Evolutionary conservation across 2,329 filamentous ascomycete genomes (phyloP).

Genomic region (Fusarium pseudoanthophilum): DNA sequence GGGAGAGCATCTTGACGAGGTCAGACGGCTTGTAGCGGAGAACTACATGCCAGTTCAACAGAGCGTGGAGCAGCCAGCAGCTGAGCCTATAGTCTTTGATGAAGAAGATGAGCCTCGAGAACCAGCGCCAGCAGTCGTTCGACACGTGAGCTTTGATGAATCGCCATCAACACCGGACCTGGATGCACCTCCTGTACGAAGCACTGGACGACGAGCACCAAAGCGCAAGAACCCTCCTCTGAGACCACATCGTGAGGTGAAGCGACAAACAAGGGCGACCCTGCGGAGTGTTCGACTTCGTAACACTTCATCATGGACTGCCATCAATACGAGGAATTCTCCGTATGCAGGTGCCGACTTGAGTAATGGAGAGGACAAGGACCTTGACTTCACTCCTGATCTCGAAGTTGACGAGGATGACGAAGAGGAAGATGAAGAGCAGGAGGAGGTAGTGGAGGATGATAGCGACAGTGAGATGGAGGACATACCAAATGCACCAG

Average conservation of each 20-base stretch:
- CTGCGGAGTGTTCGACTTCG: neutral
- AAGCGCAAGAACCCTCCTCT: slow-evolving; percentile 5
- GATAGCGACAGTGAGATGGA: neutral
- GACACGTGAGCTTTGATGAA: slow-evolving; percentile 12
- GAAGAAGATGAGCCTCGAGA: neutral
- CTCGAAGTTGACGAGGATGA: neutral
- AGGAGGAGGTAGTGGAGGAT: neutral
- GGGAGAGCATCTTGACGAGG: neutral
- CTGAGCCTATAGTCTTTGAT: neutral
- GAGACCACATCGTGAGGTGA: neutral
- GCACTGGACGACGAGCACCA: slow-evolving; percentile 22
- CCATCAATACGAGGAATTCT: neutral
- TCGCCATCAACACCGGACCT: slow-evolving; percentile 18
- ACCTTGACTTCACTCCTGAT: neutral
- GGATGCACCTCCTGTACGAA: slow-evolving; percentile 21
- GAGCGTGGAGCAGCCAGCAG: neutral
- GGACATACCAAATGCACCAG: neutral
- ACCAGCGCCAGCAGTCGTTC: neutral
- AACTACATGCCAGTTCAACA: neutral
- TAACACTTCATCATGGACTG: neutral
- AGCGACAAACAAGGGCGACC: neutral
- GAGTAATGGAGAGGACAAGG: neutral
- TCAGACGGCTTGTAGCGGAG: neutral
- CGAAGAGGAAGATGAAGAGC: neutral
- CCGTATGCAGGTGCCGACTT: neutral